Percentiles rank a stretch among this genome's conserved stretches.
phyloP scores from a whole-genome alignment of 345 rosid species.

The Gossypioides kirkii region DNA sequence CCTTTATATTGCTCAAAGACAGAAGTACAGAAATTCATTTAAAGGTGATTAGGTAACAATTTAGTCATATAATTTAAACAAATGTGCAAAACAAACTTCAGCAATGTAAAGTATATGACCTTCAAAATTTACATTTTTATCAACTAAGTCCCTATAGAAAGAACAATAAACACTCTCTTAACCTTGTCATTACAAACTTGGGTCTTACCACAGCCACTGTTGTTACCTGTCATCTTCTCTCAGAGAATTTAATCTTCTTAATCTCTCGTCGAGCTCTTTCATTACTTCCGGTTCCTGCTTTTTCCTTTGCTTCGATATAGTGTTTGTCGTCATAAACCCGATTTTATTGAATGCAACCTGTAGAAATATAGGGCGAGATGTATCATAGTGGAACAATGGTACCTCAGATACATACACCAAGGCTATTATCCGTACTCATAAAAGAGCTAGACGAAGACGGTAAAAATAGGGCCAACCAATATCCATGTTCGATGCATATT shows the following conservation, averaged over 20 bases:
- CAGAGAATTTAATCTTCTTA: constrained; percentile 73
- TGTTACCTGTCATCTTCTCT: constrained; percentile 43
- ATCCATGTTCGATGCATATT: no score
- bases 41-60: no score
- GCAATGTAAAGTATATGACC: no score
- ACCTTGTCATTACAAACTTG: neutral
- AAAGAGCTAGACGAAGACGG: no score
- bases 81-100: no score
- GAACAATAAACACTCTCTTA: no score
- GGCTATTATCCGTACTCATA: neutral
- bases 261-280: constrained; percentile 95
- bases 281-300: constrained; percentile 95
- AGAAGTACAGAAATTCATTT: no score
- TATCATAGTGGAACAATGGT: neutral
- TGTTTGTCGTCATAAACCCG: constrained; percentile 85
- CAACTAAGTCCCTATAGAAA: no score
- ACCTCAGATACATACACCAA: neutral
- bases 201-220: neutral
- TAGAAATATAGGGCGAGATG: neutral
- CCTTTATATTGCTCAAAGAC: no score
- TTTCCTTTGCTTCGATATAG: constrained; percentile 91
- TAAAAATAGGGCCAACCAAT: no score
- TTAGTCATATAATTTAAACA: no score
- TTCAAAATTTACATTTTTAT: no score
- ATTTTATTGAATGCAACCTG: constrained; percentile 95